Evolutionary conservation across 2,329 filamentous ascomycete species (phyloP), one percentile per base, ranked within the genome.

Genomic region (Alternaria triticimaculans): DNA sequence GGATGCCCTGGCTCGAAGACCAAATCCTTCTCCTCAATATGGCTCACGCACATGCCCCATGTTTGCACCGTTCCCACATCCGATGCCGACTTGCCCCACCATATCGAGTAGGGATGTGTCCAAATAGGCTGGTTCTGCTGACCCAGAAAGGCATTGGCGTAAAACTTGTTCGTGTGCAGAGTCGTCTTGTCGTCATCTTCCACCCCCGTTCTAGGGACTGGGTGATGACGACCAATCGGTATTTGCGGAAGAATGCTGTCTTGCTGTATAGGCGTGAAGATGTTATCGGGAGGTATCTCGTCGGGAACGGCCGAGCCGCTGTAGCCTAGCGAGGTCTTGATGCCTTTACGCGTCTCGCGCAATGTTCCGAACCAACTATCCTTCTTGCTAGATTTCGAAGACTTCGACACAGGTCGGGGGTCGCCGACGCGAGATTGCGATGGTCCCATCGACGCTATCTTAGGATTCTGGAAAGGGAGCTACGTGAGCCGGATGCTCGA

Each of bases 71-170:
- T 97, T 93, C 9, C 90, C 90, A 7, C 86, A 78, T 69, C 80
- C 82, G 77, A 87, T 84, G 60, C 14, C 0, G 76, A 75, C 30
- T 72, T 78, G 78, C 80, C 82, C 83, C 83, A 85, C 60, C 77
- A 74, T 0, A 85, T 65, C 1, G 78, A 80, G 64, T 84, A 85
- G 4, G 83, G 94, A 74, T 94, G 90, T 0, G 91, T 90, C 80
- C 90, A 97, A 0, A 89, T 85, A 0, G 90, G 86, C 7, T 86
- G 86, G 5, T 84, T 87, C 78, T 97, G 93, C 46, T 85, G 85
- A 5, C 89, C 91, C 0, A 97, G 84, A 77, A 93, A 93, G 66
- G 96, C 88, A 73, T 96, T 96, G 70, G 90, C 80, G 61, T 85
- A 86, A 70, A 86, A 86, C 58, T 92, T 94, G 83, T 94, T 95